Base-by-base conservation (phyloP, 352 stramenopile genomes). In the Thraustochytrium sp. region DNA sequence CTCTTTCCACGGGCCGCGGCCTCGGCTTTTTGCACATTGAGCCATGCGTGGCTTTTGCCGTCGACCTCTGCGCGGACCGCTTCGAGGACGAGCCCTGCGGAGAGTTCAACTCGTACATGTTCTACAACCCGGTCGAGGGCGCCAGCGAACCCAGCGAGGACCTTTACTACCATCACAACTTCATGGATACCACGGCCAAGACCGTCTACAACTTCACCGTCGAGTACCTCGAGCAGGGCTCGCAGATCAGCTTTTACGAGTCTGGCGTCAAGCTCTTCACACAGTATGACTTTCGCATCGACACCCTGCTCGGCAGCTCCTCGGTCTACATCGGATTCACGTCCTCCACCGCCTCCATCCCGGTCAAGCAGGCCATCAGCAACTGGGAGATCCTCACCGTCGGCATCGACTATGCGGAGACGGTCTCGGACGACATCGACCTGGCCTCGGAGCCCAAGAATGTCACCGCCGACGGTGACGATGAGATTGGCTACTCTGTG, bases 321-420 rank as follows among this genome's bases (percentile, higher is more conserved):
- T 29, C 13, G n/a, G 68, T 42, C 0, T 80, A 68, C 40, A 42
- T 80, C 9, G 68, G 68, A 11, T 80, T 80, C 40, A 80, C 68
- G 8, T 9, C 62, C 46, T 65, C 68, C 3, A n/a, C 16, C 26
- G 26, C 49, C 44, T 40, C 16, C n/a, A 5, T 46, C 23, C 18
- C 62, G 9, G 68, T 42, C 51, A 23, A 75, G 3, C 3, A 80
- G 9, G 21, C 23, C 46, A 68, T 80, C 31, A 40, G n/a, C 18
- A 26, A 64, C 13, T 80, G 68, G 68, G 31, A 26, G 9, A 36
- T 80, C 68, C 8, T 18, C 23, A 80, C 68, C 36, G 53, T 80
- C 5, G 31, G 31, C 13, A 68, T 80, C 51, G 68, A 26, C 23
- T 68, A 68, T 26, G 48, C 3, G 8, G 8, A 64, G 18, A 64